These are phyloP conservation scores for Trebouxia sp. DNA, from an alignment of 139 green algal genomes.

Conservation along the genomic window DNA sequence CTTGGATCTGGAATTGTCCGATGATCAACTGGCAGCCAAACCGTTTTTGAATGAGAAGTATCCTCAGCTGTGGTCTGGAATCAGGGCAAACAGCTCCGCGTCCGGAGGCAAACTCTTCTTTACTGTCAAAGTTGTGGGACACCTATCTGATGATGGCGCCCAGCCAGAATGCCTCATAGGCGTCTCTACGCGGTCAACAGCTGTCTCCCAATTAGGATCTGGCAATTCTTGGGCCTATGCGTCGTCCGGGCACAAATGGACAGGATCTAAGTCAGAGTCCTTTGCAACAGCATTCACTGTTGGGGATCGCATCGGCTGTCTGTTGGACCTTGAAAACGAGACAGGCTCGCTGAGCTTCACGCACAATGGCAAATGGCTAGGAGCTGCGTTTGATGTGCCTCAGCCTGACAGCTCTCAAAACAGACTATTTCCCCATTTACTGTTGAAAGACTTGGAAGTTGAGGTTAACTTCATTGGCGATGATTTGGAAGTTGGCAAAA, in stretches of 20 bases:
- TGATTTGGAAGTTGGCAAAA: background rate
- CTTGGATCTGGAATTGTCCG: background rate
- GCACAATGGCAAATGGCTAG: background rate
- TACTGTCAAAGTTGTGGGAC: background rate
- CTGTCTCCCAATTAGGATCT: background rate
- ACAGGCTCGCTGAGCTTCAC: background rate
- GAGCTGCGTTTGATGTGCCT: background rate
- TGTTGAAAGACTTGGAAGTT: background rate
- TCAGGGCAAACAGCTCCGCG: background rate
- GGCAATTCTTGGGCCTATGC: background rate
- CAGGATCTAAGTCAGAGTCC: background rate
- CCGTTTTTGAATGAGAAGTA: background rate
- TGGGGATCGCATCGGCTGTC: conserved; percentile 16
- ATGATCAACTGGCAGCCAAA: conserved; percentile 4
- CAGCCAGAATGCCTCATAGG: background rate
- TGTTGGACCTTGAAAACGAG: background rate
- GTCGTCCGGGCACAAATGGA: background rate
- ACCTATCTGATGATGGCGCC: background rate
- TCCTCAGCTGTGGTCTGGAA: background rate
- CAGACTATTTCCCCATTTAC: background rate
- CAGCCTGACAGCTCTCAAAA: background rate
- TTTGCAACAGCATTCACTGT: background rate
- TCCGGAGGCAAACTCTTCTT: background rate
- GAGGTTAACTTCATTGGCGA: background rate
- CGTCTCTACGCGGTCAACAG: background rate